Evolutionary conservation across 129 eudicot species (phyloP).

Genomic region (Artemisia annua): DNA sequence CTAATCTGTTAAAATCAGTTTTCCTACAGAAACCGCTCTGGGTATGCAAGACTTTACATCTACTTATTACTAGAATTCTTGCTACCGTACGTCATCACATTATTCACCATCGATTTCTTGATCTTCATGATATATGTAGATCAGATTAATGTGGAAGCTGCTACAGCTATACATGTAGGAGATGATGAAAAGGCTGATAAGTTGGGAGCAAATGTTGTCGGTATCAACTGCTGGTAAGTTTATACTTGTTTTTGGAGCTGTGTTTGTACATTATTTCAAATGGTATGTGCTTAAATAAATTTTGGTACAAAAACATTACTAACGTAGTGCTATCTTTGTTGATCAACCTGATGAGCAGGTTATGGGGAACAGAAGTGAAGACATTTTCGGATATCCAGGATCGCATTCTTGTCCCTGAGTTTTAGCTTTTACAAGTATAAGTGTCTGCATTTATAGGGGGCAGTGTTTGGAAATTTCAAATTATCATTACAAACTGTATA

Average conservation of each 20-base stretch:
- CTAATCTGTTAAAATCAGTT: too few species aligned
- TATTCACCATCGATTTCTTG: not conserved
- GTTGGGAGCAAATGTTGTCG: constrained; percentile 81
- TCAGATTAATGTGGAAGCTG: constrained; percentile 61
- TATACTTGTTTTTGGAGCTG: not conserved
- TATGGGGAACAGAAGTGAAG: constrained; percentile 90
- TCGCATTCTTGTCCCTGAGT: constrained; percentile 47
- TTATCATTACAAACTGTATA: too few species aligned
- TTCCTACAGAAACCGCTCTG: too few species aligned
- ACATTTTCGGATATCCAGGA: constrained; percentile 65
- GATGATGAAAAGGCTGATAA: constrained; percentile 84
- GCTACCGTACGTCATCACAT: not conserved
- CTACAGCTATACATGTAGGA: constrained; percentile 82
- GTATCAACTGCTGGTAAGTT: constrained; percentile 85
- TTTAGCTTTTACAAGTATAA: not conserved
- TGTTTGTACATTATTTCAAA: not conserved
- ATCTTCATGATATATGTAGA: constrained; percentile 46
- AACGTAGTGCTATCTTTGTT: not conserved
- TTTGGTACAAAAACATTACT: not conserved
- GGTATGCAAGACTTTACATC: constrained; percentile 42
- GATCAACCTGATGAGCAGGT: constrained; percentile 50
- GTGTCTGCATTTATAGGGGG: too few species aligned
- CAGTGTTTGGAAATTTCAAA: too few species aligned
- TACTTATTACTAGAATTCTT: constrained; percentile 5
- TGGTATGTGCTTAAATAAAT: not conserved